A percentile compares a stretch with the other conserved stretches of the same genome.
Evolutionary conservation across 192 early-diverging fungal genomes (phyloP).

Genomic region (Podila minutissima): DNA sequence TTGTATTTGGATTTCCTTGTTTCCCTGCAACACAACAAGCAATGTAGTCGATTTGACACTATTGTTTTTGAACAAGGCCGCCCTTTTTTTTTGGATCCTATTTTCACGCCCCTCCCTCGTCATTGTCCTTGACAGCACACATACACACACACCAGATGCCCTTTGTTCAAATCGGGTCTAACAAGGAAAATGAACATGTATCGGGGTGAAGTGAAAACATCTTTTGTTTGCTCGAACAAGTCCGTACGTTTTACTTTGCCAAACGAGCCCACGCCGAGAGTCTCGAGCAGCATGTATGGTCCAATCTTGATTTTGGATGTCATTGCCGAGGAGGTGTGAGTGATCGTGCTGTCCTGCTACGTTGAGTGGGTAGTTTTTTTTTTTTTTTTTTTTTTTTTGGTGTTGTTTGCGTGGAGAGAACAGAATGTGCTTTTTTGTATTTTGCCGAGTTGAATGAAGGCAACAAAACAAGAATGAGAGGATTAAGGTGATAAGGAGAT

Average conservation of each 20-base stretch:
- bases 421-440: not conserved
- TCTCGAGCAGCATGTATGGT: constrained; percentile 93
- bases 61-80: too few species aligned
- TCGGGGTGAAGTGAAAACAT: too few species aligned
- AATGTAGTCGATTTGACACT: too few species aligned
- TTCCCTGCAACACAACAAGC: not conserved
- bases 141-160: not conserved
- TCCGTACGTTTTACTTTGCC: constrained; percentile 96
- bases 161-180: not conserved
- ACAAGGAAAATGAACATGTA: too few species aligned
- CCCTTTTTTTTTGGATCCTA: too few species aligned
- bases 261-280: constrained; percentile 97
- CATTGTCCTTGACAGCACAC: too few species aligned
- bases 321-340: constrained; percentile 13
- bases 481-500: not conserved
- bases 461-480: not conserved
- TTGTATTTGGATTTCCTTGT: not conserved
- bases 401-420: not conserved
- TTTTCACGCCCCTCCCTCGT: too few species aligned
- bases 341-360: not conserved
- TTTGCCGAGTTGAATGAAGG: not conserved
- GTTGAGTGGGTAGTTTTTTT: not conserved
- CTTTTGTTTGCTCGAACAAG: too few species aligned
- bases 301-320: constrained; percentile 74
- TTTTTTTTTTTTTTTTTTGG: not conserved